Evolutionary conservation across 2,329 filamentous ascomycete species (phyloP).

Genomic region (Pestalotiopsis sp.): DNA sequence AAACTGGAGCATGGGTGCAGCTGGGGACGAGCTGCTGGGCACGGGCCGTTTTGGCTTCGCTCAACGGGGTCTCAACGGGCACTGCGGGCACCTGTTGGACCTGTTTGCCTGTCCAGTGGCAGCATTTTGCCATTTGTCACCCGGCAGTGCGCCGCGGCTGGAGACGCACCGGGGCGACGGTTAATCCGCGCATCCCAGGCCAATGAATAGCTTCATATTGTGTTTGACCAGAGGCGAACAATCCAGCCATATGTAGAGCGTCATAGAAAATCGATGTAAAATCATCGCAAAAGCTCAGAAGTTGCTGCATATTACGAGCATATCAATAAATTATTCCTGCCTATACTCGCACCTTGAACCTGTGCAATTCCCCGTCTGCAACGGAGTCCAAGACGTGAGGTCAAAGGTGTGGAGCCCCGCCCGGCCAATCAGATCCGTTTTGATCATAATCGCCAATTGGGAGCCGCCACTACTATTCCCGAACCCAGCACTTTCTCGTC

Average conservation of each 20-base stretch:
- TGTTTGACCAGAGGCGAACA: background rate
- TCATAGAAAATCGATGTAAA: background rate
- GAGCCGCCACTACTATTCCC: slow-evolving; percentile 12
- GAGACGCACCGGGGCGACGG: background rate
- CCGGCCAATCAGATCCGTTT: slow-evolving; percentile 3
- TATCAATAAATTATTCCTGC: background rate
- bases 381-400: background rate
- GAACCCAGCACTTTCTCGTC: slow-evolving; percentile 6
- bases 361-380: background rate
- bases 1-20: background rate
- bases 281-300: background rate
- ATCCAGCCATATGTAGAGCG: background rate
- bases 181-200: background rate
- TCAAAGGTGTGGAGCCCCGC: background rate
- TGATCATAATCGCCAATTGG: slow-evolving; percentile 13
- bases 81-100: background rate
- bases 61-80: background rate
- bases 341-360: background rate
- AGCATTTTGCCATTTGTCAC: slow-evolving; percentile 1
- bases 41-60: background rate
- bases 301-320: background rate
- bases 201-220: slow-evolving; percentile 3
- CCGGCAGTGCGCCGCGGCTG: background rate
- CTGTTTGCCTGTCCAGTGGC: background rate
- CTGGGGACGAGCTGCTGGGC: background rate